Evolutionary conservation across 2,329 filamentous ascomycete species (phyloP).

Genomic region (Aspergillus sp.): DNA sequence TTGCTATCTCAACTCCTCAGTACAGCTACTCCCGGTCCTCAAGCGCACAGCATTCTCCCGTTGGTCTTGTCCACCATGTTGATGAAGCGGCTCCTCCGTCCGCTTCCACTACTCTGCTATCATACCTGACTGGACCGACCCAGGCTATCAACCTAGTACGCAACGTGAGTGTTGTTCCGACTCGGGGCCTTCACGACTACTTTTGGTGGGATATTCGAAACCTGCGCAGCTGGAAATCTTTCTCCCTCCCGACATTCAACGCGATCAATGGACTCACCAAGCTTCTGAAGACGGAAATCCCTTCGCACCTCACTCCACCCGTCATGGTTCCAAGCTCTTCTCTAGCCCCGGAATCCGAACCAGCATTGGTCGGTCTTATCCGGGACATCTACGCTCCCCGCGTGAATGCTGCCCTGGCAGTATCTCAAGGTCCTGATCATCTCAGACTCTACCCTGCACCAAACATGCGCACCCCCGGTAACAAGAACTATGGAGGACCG

Average conservation of each 20-base stretch:
- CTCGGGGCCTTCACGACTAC: slow-evolving; percentile 67
- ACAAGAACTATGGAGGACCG: slow-evolving; percentile 41
- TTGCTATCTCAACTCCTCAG: slow-evolving; percentile 21
- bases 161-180: slow-evolving; percentile 64
- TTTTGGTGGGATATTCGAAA: slow-evolving; percentile 97
- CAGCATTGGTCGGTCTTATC: slow-evolving; percentile 70
- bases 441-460: slow-evolving; percentile 40
- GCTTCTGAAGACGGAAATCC: slow-evolving; percentile 66
- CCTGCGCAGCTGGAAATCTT: slow-evolving; percentile 75
- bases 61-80: slow-evolving; percentile 16
- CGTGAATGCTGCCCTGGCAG: slow-evolving; percentile 75
- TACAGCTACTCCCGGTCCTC: slow-evolving; percentile 20
- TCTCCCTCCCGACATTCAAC: slow-evolving; percentile 68
- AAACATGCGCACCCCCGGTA: slow-evolving; percentile 28
- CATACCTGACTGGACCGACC: slow-evolving; percentile 74
- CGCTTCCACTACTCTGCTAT: slow-evolving; percentile 60
- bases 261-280: slow-evolving; percentile 67
- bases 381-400: slow-evolving; percentile 76
- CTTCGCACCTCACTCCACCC: slow-evolving; percentile 33
- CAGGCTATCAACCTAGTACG: slow-evolving; percentile 78
- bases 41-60: slow-evolving; percentile 22
- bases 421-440: slow-evolving; percentile 66
- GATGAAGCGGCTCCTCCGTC: slow-evolving; percentile 27
- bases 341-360: slow-evolving; percentile 72
- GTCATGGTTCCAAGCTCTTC: slow-evolving; percentile 39